Base-by-base conservation (phyloP, 306 rosid species). In the Cotoneaster glaucophyllus region DNA sequence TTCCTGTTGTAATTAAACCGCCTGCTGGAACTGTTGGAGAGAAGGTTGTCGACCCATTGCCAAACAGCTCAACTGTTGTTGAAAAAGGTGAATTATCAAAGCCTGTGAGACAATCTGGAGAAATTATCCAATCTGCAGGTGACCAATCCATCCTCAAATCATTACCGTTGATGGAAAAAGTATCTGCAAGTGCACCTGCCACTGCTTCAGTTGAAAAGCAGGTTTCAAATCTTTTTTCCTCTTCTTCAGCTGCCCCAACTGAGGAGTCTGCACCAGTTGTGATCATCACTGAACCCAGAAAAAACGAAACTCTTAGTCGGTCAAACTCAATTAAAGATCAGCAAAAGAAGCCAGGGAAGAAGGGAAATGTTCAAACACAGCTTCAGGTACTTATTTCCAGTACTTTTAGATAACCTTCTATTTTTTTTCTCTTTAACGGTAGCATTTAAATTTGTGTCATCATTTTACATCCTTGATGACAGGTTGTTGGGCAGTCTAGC, bases 321-420 rank as follows among this genome's bases (percentile, higher is more conserved):
- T 87, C 97, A 13, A 86, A 87, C 86, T 86, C 91, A 68, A 73
- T 85, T 58, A 87, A 85, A 78, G 97, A 96, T 76, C 84, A 85
- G 77, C 88, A 84, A 76, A 93, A 84, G 74, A 85, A 87, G 74
- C 25, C 80, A 29, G 84, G 75, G 75, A 89, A 80, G 84, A 84
- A 86, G 85, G 96, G 85, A 48, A 37, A 17, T 69, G n/a, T 43
- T 56, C 93, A 85, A 77, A 57, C 79, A 22, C 88, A 80, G 70
- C 83, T 81, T 81, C 90, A 93, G 97, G 99, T 96, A 85, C 62
- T 48, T 78, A 28, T 59, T 28, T 76, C 63, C 73, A 77, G 57
- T 67, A 57, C 39, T 73, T 24, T 52, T 67, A 25, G 61, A 43
- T 53, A 43, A 53, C 62, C 26, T 39, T 78, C 48, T 26, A 8